phyloP scores from a whole-genome alignment of 495 filamentous ascomycete species.

The Trichodelitschia bisporula region DNA sequence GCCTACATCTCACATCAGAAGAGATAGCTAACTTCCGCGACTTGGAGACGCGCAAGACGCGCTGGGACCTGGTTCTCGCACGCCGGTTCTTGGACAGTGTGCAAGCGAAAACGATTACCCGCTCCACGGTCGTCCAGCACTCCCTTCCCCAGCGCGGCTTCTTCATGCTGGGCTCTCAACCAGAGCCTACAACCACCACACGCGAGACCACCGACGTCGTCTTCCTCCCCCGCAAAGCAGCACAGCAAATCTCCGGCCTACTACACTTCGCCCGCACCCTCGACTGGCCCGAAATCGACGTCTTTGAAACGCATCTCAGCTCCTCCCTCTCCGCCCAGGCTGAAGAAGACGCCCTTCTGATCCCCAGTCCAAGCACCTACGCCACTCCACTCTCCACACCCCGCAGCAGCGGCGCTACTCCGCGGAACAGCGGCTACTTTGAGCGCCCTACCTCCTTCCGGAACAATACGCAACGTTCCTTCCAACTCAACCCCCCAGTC shows the following conservation, averaged over 20 bases:
- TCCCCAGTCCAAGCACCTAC: constrained; percentile 11
- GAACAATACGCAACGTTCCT: constrained; percentile 5
- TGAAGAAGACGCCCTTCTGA: constrained; percentile 4
- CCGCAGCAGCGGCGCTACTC: constrained; percentile 3
- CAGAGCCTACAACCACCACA: too few species aligned
- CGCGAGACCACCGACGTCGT: constrained; percentile 10
- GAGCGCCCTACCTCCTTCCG: constrained; percentile 3
- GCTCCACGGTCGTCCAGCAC: constrained; percentile 1
- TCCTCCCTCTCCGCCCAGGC: constrained; percentile 20
- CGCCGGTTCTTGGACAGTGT: constrained; percentile 59
- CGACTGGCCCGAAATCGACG: constrained; percentile 22
- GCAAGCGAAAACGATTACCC: constrained; percentile 9
- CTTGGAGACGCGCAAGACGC: constrained; percentile 38
- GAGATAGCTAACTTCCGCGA: constrained; percentile 40
- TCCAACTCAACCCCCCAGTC: constrained; percentile 3
- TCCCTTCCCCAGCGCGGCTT: not conserved
- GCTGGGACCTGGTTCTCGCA: constrained; percentile 60
- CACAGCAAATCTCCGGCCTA: constrained; percentile 24
- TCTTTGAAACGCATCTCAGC: constrained; percentile 20
- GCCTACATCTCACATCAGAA: constrained; percentile 24
- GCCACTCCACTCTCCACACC: constrained; percentile 14
- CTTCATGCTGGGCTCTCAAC: not conserved
- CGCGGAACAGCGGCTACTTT: constrained; percentile 10
- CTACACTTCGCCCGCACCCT: constrained; percentile 25
- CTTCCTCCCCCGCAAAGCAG: constrained; percentile 17